Evolutionary conservation across 2,329 filamentous ascomycete species (phyloP).

Genomic region (Emmonsia crescens): DNA sequence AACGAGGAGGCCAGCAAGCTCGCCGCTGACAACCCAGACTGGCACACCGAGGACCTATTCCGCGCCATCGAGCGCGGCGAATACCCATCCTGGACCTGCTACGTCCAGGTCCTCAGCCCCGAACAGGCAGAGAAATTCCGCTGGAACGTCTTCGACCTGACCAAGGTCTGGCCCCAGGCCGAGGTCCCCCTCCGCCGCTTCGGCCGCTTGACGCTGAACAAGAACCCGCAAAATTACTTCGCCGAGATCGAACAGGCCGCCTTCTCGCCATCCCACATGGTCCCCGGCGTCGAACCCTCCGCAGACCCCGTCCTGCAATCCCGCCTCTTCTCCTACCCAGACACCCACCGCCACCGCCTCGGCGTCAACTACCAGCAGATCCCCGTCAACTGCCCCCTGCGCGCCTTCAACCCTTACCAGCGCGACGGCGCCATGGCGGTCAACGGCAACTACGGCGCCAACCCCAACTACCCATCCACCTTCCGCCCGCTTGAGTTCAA

Average conservation of each 20-base stretch:
- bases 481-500: slow-evolving; percentile 29
- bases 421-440: slow-evolving; percentile 62
- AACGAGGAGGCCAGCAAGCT: slow-evolving; percentile 47
- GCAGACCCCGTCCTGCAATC: slow-evolving; percentile 60
- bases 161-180: slow-evolving; percentile 57
- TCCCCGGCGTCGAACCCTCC: slow-evolving; percentile 57
- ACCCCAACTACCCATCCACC: slow-evolving; percentile 43
- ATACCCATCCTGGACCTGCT: slow-evolving; percentile 52
- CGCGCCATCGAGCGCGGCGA: slow-evolving; percentile 52
- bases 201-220: slow-evolving; percentile 53
- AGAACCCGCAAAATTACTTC: slow-evolving; percentile 58
- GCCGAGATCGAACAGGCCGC: slow-evolving; percentile 60
- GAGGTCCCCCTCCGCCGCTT: slow-evolving; percentile 52
- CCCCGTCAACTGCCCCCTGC: slow-evolving; percentile 48
- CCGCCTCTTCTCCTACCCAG: slow-evolving; percentile 60
- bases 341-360: slow-evolving; percentile 54
- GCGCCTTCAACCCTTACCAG: slow-evolving; percentile 53
- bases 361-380: slow-evolving; percentile 56
- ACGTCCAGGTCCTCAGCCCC: slow-evolving; percentile 52
- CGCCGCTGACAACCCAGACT: slow-evolving; percentile 50
- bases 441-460: slow-evolving; percentile 51
- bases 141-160: slow-evolving; percentile 58
- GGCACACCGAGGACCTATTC: slow-evolving; percentile 53
- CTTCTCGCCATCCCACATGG: slow-evolving; percentile 57
- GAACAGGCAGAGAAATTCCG: slow-evolving; percentile 50